Conservation (phyloP, 768 basidiomycete species). For the Pholiota molesta region DNA sequence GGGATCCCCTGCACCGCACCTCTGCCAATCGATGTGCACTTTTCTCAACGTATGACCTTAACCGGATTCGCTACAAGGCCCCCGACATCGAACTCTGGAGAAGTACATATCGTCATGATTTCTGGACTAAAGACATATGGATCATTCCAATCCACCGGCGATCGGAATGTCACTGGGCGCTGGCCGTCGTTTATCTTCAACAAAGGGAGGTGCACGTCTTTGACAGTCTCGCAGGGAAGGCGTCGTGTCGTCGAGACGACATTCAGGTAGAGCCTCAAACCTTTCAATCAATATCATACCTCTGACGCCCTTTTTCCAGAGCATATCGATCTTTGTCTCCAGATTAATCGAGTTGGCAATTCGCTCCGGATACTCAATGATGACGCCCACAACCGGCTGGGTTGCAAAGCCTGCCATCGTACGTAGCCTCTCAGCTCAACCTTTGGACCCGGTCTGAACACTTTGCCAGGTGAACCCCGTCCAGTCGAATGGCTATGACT, state of each 20-base stretch:
- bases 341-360: background rate
- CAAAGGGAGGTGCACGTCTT: background rate
- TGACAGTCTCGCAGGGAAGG: background rate
- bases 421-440: background rate
- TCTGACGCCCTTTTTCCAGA: background rate
- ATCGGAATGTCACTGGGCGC: constrained; percentile 1
- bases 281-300: too few relatives aligned
- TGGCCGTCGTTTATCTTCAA: background rate
- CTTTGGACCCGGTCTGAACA: background rate
- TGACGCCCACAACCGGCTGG: background rate
- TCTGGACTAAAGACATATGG: constrained; percentile 36
- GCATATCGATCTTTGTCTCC: background rate
- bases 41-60: constrained; percentile 23
- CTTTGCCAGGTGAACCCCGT: constrained; percentile 1
- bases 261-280: background rate
- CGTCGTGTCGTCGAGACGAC: background rate
- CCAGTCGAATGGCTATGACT: constrained; percentile 15
- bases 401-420: background rate
- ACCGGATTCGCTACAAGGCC: constrained; percentile 16
- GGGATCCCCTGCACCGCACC: background rate
- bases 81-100: constrained; percentile 26
- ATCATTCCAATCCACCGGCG: constrained; percentile 39
- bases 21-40: constrained; percentile 13
- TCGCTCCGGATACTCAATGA: background rate
- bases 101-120: constrained; percentile 13